These are phyloP conservation scores for Xanthoconium separans DNA, from an alignment of 1,284 basidiomycete genomes.

Conservation along the genomic window DNA sequence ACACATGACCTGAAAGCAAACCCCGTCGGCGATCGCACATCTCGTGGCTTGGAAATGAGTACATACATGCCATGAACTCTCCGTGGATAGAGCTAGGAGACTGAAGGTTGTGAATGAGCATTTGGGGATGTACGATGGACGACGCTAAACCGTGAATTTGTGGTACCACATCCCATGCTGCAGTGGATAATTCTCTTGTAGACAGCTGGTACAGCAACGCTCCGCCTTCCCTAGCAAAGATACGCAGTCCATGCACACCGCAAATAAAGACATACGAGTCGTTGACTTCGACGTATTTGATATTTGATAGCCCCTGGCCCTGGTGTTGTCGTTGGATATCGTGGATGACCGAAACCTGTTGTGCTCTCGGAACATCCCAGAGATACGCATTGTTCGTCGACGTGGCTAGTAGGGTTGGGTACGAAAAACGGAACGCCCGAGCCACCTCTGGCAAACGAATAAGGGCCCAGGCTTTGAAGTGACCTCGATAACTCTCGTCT, in stretches of 20 bases:
- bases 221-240: constrained; percentile 54
- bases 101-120: constrained; percentile 13
- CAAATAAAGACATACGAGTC: constrained; percentile 61
- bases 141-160: constrained; percentile 23
- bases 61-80: constrained; percentile 31
- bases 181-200: constrained; percentile 32
- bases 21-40: constrained; percentile 1
- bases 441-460: constrained; percentile 46
- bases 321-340: constrained; percentile 36
- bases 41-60: neutral
- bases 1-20: constrained; percentile 54
- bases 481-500: constrained; percentile 34
- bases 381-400: constrained; percentile 47
- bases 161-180: constrained; percentile 29
- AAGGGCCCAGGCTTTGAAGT: constrained; percentile 60
- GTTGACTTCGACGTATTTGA: constrained; percentile 69
- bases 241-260: constrained; percentile 44
- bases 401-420: constrained; percentile 59
- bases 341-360: constrained; percentile 45
- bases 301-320: constrained; percentile 34
- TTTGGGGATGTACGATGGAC: constrained; percentile 16
- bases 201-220: constrained; percentile 43
- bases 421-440: constrained; percentile 65
- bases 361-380: constrained; percentile 56
- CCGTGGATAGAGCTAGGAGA: constrained; percentile 1